Evolutionary conservation across 805 yeast species (phyloP).

Genomic region (Candida vaughaniae): DNA sequence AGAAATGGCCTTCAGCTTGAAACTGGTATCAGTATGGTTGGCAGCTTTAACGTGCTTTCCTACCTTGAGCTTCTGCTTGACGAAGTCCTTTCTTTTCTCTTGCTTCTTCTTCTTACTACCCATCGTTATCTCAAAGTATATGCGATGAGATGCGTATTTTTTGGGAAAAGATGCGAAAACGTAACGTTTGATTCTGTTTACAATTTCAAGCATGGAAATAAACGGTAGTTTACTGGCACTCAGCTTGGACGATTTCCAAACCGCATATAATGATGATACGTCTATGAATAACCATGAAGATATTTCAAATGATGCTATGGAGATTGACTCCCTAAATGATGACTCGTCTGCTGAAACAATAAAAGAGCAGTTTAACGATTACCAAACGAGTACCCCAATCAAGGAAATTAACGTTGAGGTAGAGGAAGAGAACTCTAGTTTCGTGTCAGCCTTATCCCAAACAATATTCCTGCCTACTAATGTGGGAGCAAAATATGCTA

Average conservation of each 20-base stretch:
- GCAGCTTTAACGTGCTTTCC: conserved; percentile 78
- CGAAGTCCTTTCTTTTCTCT: conserved; percentile 72
- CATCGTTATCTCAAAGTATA: not conserved
- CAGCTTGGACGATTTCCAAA: conserved; percentile 9
- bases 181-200: no score
- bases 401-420: conserved; percentile 7
- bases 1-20: conserved; percentile 62
- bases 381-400: conserved; percentile 7
- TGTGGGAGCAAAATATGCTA: conserved; percentile 42
- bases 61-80: conserved; percentile 76
- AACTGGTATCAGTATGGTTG: conserved; percentile 83
- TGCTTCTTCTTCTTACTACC: conserved; percentile 56
- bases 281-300: conserved; percentile 3
- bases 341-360: conserved; percentile 7
- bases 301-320: conserved; percentile 8
- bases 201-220: conserved; percentile 8
- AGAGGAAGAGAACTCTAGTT: conserved; percentile 15
- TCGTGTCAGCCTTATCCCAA: conserved; percentile 16
- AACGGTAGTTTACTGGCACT: conserved; percentile 13
- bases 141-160: conserved; percentile 11
- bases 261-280: conserved; percentile 2
- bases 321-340: conserved; percentile 7
- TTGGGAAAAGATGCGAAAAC: conserved; percentile 2
- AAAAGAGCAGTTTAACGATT: conserved; percentile 1
- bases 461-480: conserved; percentile 32